Evolutionary conservation across 345 rosid species (phyloP), one percentile per base, ranked within the genome.

Genomic region (Eucalyptus leucophloia): DNA sequence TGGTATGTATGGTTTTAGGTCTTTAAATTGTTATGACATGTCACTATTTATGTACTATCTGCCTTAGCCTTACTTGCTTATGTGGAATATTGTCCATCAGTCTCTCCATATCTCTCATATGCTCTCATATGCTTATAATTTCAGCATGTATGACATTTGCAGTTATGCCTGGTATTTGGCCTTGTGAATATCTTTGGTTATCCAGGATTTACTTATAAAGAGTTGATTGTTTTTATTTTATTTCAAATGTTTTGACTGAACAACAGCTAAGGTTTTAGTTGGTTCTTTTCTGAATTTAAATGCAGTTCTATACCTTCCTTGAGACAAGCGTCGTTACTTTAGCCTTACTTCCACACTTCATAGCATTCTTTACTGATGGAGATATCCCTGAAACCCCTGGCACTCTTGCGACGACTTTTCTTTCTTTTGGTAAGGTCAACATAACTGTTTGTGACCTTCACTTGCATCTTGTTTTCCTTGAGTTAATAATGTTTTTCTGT

Each of bases 311-410:
- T 93, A 97, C 99, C 8, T 98, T 98, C 92, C 92, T 97, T 17
- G 99, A 98, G 96, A 97, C 99, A 89, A 97, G 91, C 87, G 95
- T 98, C 7, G 99, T 97, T 89, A 96, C 98, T 86, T 86, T 96
- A 92, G 95, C 97, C 34, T 92, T 98, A 72, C 92, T 97, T 94
- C 99, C 98, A 45, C 96, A 96, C 91, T 97, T 98, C 92, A 91
- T 98, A 87, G 96, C 98, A 15, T 97, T 98, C 91, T 98, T 97
- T 93, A 95, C 96, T 49, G 99, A 98, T 60, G 98, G 93, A 90
- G 99, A 98, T 92, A 96, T 98, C 91, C 99, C 99, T 30, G 99
- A 98, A 85, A 94, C 98, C 12, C 99, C 99, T 4, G 95, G 99
- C 91, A 95, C 97, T 32, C 98, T 98, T 65, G 99, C 99, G 26